Percentiles rank a stretch among this genome's conserved stretches.
These are phyloP conservation scores for Fusarium lateritium DNA, from an alignment of 2,329 filamentous ascomycete genomes.

Conservation along the genomic window DNA sequence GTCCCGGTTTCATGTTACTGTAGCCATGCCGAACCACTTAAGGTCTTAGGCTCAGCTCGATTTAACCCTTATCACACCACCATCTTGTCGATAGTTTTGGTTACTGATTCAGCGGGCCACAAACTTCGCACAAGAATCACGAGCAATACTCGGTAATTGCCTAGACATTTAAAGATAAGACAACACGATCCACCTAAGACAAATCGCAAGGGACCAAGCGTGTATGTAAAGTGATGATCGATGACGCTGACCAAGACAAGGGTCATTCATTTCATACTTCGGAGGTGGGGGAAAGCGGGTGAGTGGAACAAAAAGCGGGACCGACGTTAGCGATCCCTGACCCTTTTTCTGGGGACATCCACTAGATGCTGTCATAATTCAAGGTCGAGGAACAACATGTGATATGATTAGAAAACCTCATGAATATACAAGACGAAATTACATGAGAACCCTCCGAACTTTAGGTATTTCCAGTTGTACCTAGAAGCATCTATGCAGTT, in stretches of 20 bases:
- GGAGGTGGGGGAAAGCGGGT: slow-evolving; percentile 39
- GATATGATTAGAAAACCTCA: slow-evolving; percentile 26
- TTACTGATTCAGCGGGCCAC: not conserved
- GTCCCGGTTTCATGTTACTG: slow-evolving; percentile 7
- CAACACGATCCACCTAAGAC: slow-evolving; percentile 15
- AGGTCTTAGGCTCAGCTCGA: not conserved
- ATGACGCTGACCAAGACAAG: slow-evolving; percentile 41
- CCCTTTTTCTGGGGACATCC: slow-evolving; percentile 41
- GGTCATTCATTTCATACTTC: slow-evolving; percentile 10
- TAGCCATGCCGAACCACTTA: slow-evolving; percentile 8
- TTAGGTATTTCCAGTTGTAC: not conserved
- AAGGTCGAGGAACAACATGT: slow-evolving; percentile 17
- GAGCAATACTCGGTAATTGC: not conserved
- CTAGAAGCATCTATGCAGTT: not conserved
- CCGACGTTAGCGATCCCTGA: slow-evolving; percentile 31
- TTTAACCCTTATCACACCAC: not conserved
- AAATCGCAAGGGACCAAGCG: slow-evolving; percentile 24
- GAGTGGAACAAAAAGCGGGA: slow-evolving; percentile 39
- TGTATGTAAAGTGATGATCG: slow-evolving; percentile 44
- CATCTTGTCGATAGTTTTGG: not conserved
- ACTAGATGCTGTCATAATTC: slow-evolving; percentile 39
- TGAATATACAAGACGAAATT: slow-evolving; percentile 14
- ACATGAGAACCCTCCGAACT: not conserved
- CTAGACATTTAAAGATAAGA: slow-evolving; percentile 8
- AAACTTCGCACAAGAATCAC: not conserved